Conservation (phyloP, 1,284 basidiomycete species). For the Irpex rosettiformis region DNA sequence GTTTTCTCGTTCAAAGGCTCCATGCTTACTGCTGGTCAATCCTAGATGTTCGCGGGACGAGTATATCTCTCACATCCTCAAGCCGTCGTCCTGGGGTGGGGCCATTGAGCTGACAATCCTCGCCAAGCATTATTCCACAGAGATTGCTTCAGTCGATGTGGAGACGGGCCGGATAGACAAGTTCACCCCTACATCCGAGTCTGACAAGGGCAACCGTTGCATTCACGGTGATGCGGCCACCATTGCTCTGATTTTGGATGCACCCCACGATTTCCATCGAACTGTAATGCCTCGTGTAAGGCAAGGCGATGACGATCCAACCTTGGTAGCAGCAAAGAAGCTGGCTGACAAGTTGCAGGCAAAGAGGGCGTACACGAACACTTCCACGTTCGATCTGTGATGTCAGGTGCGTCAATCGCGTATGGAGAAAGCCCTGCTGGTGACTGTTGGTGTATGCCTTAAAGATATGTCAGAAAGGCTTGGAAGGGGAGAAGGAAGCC, state of each 20-base stretch:
- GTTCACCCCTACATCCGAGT: slow-evolving; percentile 57
- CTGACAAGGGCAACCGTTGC: slow-evolving; percentile 44
- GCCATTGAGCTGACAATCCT: slow-evolving; percentile 89
- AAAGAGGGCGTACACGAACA: slow-evolving; percentile 87
- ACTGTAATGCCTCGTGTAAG: slow-evolving; percentile 71
- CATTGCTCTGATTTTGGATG: slow-evolving; percentile 71
- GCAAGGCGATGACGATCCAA: slow-evolving; percentile 42
- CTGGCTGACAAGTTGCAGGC: slow-evolving; percentile 70
- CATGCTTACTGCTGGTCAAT: background rate
- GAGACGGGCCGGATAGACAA: slow-evolving; percentile 88
- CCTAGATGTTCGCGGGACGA: slow-evolving; percentile 47
- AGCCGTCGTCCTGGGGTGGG: slow-evolving; percentile 85
- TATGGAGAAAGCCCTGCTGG: background rate
- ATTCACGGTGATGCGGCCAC: slow-evolving; percentile 93
- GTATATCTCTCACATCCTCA: slow-evolving; percentile 80
- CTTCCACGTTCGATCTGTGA: slow-evolving; percentile 83
- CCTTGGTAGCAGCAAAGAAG: slow-evolving; percentile 66
- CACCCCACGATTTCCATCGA: slow-evolving; percentile 84
- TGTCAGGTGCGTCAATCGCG: slow-evolving; percentile 61
- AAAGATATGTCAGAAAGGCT: slow-evolving; percentile 69
- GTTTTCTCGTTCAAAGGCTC: background rate
- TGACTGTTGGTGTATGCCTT: slow-evolving; percentile 29
- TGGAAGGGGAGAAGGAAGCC: slow-evolving; percentile 93
- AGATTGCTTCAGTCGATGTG: slow-evolving; percentile 89
- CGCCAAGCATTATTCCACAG: slow-evolving; percentile 75